Base-by-base conservation (phyloP, 805 yeast species). In the Ogataea wickerhamii region DNA sequence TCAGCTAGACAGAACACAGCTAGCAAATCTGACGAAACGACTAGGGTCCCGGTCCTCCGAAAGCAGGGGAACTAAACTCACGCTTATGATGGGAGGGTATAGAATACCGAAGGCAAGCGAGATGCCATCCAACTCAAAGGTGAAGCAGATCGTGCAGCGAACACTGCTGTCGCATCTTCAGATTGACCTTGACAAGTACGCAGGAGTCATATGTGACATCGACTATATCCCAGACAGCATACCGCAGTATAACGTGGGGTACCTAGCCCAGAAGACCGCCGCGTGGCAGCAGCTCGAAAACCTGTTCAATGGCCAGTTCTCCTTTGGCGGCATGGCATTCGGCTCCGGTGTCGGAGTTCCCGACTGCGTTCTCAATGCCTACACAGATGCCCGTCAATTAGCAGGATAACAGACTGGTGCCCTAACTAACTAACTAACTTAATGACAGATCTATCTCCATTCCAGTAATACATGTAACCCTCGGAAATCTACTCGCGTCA, bases 301-400 rank as follows among this genome's bases (percentile, higher is more conserved):
- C 1, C 60, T 61, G 12, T 74, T 67, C 49, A 46, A 56, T 1
- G 64, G 70, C 24, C 63, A 63, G 28, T 52, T 81, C 11, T 71
- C 78, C 0, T 52, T 84, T 2, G 88, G 93, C 14, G 97, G 97
- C 0, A 87, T 85, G 79, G 70, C 79, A 2, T 78, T 84, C 47
- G 84, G 87, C 6, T 76, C 73, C 30, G 91, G 95, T 1, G 79
- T 87, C 6, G 96, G 96, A 1, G 89, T 89, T 2, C 95, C 96
- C 1, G 96, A 89, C 61, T 82, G 89, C 46, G 81, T 87, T 1
- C 59, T 75, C 22, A 78, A 80, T 52, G 74, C 82, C 3, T 69
- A 83, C 37, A 72, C 70, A 34, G 75, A 70, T 40, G 93, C 89
- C 4, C 47, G 58, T n/a, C n/a, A n/a, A n/a, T n/a, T n/a, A n/a